These are phyloP conservation scores for Cystobasidium onofrii DNA, from an alignment of 768 basidiomycete genomes.

Conservation along the genomic window DNA sequence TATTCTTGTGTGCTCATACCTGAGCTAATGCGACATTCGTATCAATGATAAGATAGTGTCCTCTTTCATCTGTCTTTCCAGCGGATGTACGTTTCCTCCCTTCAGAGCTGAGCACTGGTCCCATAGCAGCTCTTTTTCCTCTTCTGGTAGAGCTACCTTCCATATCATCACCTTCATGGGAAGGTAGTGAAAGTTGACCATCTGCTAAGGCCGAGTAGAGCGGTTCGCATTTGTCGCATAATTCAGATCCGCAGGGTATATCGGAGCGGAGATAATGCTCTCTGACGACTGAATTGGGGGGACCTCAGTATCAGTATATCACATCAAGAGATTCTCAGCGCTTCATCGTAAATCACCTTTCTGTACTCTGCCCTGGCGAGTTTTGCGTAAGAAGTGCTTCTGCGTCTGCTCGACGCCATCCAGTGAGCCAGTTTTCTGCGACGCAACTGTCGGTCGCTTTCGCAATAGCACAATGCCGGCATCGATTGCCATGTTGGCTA, in stretches of 20 bases:
- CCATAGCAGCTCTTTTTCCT: slow-evolving; percentile 7
- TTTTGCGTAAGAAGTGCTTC: slow-evolving; percentile 87
- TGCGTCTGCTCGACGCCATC: slow-evolving; percentile 20
- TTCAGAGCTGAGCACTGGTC: slow-evolving; percentile 53
- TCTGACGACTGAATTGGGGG: slow-evolving; percentile 55
- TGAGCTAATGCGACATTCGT: slow-evolving; percentile 92
- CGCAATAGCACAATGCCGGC: slow-evolving; percentile 12
- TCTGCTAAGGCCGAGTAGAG: slow-evolving; percentile 44
- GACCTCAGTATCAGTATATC: not conserved
- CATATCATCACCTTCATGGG: slow-evolving; percentile 51
- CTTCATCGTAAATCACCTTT: slow-evolving; percentile 56
- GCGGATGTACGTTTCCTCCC: slow-evolving; percentile 46
- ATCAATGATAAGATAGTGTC: slow-evolving; percentile 78
- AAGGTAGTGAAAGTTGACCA: slow-evolving; percentile 53
- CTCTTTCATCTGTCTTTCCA: slow-evolving; percentile 34
- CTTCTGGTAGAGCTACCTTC: not conserved
- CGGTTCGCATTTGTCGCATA: slow-evolving; percentile 58
- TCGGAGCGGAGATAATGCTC: slow-evolving; percentile 91
- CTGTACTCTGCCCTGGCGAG: slow-evolving; percentile 81
- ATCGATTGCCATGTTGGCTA: slow-evolving; percentile 10
- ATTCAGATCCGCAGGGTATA: slow-evolving; percentile 70
- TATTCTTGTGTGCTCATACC: slow-evolving; percentile 47
- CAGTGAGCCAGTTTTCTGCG: not conserved
- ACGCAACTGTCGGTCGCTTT: not conserved
- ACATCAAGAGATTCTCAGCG: not conserved